These are phyloP conservation scores for Ganoderma lingzhi DNA, from an alignment of 1,284 basidiomycete genomes.

Conservation along the genomic window DNA sequence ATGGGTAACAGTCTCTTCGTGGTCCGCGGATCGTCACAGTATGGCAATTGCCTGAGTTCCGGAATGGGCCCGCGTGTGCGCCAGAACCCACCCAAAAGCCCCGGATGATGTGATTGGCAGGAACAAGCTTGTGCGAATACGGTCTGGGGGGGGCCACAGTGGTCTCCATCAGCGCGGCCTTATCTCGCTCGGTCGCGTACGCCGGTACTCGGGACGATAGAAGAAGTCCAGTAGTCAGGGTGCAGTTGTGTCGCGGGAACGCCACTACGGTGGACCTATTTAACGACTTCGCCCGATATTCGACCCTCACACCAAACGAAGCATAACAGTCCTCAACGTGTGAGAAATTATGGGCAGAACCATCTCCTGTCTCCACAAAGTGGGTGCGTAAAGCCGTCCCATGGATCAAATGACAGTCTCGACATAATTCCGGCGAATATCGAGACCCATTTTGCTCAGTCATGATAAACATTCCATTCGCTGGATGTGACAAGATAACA, in stretches of 20 bases:
- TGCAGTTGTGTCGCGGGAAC: conserved; percentile 21
- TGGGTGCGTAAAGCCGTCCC: neutral
- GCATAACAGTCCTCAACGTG: neutral
- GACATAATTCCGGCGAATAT: neutral
- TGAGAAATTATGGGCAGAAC: neutral
- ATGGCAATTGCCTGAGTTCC: conserved; percentile 30
- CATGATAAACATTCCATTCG: neutral
- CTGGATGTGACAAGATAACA: neutral
- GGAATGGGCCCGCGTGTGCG: conserved; percentile 29
- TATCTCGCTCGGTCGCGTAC: conserved; percentile 23
- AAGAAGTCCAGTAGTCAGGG: conserved; percentile 24
- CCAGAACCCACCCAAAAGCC: conserved; percentile 15
- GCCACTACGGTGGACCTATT: neutral
- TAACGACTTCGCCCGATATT: neutral
- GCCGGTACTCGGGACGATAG: conserved; percentile 28
- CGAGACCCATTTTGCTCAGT: neutral
- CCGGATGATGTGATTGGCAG: conserved; percentile 32
- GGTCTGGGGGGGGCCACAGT: conserved; percentile 23
- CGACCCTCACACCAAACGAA: neutral
- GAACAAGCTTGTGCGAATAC: conserved; percentile 25
- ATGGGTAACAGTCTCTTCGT: conserved; percentile 18
- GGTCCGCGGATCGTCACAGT: conserved; percentile 30
- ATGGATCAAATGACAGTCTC: neutral
- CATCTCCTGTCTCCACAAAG: neutral
- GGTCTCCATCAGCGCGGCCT: conserved; percentile 23